Evolutionary conservation across 2,329 filamentous ascomycete genomes (phyloP).

Genomic region (Escovopsis sp.): DNA sequence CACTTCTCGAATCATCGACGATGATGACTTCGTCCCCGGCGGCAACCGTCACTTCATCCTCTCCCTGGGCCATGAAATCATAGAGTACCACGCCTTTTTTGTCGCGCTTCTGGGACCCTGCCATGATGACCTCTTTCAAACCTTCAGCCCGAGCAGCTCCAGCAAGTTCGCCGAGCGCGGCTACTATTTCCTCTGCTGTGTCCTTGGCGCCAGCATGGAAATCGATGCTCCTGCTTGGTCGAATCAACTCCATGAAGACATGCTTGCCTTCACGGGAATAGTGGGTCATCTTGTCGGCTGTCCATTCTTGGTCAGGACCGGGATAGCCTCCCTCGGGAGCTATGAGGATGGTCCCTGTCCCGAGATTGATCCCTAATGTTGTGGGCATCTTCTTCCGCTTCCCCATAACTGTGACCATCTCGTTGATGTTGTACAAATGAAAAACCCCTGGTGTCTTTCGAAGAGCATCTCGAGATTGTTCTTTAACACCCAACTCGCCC

Average conservation of each 20-base stretch:
- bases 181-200: conserved; percentile 85
- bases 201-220: conserved; percentile 97
- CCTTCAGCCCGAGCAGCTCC: conserved; percentile 74
- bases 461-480: conserved; percentile 26
- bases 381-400: conserved; percentile 98
- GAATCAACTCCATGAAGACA: conserved; percentile 84
- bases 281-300: conserved; percentile 86
- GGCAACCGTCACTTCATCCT: conserved; percentile 88
- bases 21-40: conserved; percentile 83
- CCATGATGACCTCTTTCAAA: conserved; percentile 72
- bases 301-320: conserved; percentile 82
- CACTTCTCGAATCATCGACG: conserved; percentile 78
- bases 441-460: conserved; percentile 58
- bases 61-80: conserved; percentile 91
- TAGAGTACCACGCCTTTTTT: conserved; percentile 83
- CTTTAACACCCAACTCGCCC: conserved; percentile 17
- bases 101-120: conserved; percentile 51
- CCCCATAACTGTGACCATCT: conserved; percentile 93
- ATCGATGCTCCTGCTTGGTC: conserved; percentile 87
- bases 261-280: conserved; percentile 98
- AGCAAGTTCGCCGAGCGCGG: conserved; percentile 73
- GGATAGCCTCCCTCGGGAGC: conserved; percentile 73
- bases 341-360: conserved; percentile 78
- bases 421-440: conserved; percentile 91
- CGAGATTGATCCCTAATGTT: conserved; percentile 85